Base-by-base conservation (phyloP, 2,329 filamentous ascomycete genomes). In the Fusarium nygamai region DNA sequence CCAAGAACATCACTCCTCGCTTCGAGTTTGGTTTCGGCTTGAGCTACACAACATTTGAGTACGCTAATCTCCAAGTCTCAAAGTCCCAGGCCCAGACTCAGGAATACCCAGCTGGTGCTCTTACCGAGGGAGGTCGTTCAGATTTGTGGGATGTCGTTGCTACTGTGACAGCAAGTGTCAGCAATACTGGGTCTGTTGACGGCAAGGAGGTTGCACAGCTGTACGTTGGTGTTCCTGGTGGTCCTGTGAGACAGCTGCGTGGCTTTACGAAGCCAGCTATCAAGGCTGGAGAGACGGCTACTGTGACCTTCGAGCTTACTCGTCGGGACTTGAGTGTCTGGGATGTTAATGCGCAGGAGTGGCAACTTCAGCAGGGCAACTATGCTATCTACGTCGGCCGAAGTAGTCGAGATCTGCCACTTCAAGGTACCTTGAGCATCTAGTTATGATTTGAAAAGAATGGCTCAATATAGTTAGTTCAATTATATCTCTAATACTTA, bases 11-110 rank as follows among this genome's bases (percentile, higher is more conserved):
- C 8, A 84, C 86, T 1, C 88, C 91, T 0, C 85, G 91, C 5
- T 95, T 94, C 80, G 88, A 92, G 53, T 96, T 96, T 79, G 93
- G 93, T 14, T 91, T 94, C 74, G 93, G 93, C 3, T 84, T 96
- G 4, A 92, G 91, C 20, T 94, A 93, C 83, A 93, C 92, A 4
- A 90, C 86, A 33, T 94, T 93, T 1, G 50, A 69, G 20, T 69
- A 69, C 8, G 6, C 48, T 1, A n/a, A 44, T 6, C 43, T 69
- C 6, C 27, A 41, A 6, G 11, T 69, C 2, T 43, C 44, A 0
- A 50, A 44, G 3, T 44, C 57, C 1, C 20, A 27, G 5, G 50
- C 48, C 2, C 20, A 46, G 7, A 24, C 38, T 3, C 19, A 27
- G 0, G 65, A 64, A n/a, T 69, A 69, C 19, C 64, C 66, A 3